Evolutionary conservation across 805 yeast genomes (phyloP), one percentile per base, ranked within the genome.

Genomic region (Deakozyma indianensis): DNA sequence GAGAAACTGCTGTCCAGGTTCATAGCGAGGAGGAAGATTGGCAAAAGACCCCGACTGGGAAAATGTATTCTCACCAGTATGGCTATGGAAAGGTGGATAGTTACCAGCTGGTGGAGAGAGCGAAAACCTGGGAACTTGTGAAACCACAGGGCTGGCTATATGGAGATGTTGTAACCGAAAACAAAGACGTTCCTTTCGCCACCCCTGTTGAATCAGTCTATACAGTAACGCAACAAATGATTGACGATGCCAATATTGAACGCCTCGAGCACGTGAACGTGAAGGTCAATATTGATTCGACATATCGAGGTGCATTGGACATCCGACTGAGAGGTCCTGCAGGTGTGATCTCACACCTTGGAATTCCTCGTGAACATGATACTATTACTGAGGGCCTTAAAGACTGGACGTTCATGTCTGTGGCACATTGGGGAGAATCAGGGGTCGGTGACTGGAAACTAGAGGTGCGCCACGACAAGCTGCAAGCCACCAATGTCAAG

Each of bases 41-140:
- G 79, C 94, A 85, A 61, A 59, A 64, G 4, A 77, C 88, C 3
- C 80, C 82, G 0, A 66, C 81, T 51, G 73, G 82, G 16, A 74
- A 77, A 54, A 66, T 69, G 53, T 92, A 82, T 61, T 84, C 94
- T 7, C 95, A 86, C 56, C 74, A 71, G 50, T 92, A 80, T 63
- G 98, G 98, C 0, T 92, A 80, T 67, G 98, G 98, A 42, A 83
- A 83, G 56, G 64, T 88, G 22, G 96, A 92, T 63, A 90, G 96
- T 0, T 79, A 74, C 52, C 64, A 62, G 22, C 73, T 92, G 59
- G 94, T 83, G 2, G 73, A 75, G 42, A 64, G 72, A 57, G 96
- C 96, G 1, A 68, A 73, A 52, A 59, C 56, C n/a, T 84, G 95
- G 90, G 66, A 73, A 56, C 77, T 78, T 44, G 92, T 92, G n/a